Evolutionary conservation across 2,329 filamentous ascomycete genomes (phyloP), one percentile per base, ranked within the genome.

Genomic region (Stagonosporopsis rhizophila): DNA sequence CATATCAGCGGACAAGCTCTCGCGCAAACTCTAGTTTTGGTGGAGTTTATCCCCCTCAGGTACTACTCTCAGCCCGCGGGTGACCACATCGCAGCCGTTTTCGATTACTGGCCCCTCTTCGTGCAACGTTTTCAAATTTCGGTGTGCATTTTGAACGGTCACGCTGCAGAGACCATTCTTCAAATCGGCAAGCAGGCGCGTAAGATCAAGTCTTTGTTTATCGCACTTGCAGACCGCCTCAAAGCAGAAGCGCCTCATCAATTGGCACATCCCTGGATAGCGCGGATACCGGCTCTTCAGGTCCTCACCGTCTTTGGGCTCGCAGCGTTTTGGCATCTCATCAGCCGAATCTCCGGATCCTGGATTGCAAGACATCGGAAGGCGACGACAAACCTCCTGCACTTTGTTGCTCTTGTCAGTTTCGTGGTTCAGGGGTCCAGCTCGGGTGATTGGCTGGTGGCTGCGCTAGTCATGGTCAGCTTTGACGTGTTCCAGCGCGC

Each of bases 381-480:
- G 27, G 55, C 38, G 23, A 56, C 69, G 32, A 57, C 61, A 47
- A 63, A 61, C 42, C 60, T 58, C 39, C 51, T 72, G 42, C 66
- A 68, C 22, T 51, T 67, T 15, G 54, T 69, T 25, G 63, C 64
- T 12, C 56, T 71, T 34, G 59, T 60, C 23, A 67, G 64, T 45
- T 60, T 69, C 52, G 65, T 60, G 28, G 60, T 63, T 44, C 65
- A 68, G 39, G 51, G 40, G 37, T 23, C 64, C 32, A 61, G 60
- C 14, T 51, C 61, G 27, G 55, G 61, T 42, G 65, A 72, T 56
- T 52, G 69, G 47, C 38, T 72, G 25, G 61, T 68, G 20, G 58
- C 63, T 37, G 60, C 65, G 34, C 61, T 72, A 57, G 68, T 73
- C 61, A 72, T 74, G 69, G 66, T 67, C 39, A 66, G 62, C 53